Percentiles rank a stretch among this genome's conserved stretches.
These are phyloP conservation scores for Zygosaccharomyces kombuchaensis DNA, from an alignment of 805 yeast genomes.

Conservation along the genomic window DNA sequence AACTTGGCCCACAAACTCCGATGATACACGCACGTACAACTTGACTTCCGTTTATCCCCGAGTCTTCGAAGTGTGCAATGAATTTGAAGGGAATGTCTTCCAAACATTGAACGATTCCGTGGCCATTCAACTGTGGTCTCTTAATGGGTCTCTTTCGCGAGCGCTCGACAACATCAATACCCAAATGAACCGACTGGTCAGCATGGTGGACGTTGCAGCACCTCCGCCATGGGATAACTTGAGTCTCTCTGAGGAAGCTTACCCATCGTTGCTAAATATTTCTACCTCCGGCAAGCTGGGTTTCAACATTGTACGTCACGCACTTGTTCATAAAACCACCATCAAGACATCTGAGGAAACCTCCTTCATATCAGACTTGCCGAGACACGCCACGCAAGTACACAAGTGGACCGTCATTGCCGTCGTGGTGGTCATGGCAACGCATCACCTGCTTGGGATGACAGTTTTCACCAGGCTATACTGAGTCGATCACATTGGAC, in stretches of 20 bases:
- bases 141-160: not conserved
- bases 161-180: conserved; percentile 6
- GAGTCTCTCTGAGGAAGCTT: not conserved
- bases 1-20: not conserved
- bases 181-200: conserved; percentile 5
- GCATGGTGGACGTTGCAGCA: conserved; percentile 1
- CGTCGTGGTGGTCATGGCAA: not conserved
- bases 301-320: not conserved
- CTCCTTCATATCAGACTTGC: not conserved
- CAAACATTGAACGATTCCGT: conserved; percentile 3
- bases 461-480: conserved; percentile 4
- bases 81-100: conserved; percentile 6
- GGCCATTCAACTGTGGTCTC: conserved; percentile 3
- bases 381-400: not conserved
- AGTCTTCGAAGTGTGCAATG: conserved; percentile 5
- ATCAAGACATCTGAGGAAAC: not conserved
- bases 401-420: conserved; percentile 9
- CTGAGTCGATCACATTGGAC: conserved; percentile 1
- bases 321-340: not conserved
- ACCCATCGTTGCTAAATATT: not conserved
- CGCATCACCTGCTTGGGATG: conserved; percentile 9
- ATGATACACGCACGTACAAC: not conserved
- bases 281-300: not conserved
- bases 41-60: not conserved
- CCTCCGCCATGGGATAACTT: conserved; percentile 10